Conservation (phyloP, 2,329 filamentous ascomycete species). For the Daldinia sp. region DNA sequence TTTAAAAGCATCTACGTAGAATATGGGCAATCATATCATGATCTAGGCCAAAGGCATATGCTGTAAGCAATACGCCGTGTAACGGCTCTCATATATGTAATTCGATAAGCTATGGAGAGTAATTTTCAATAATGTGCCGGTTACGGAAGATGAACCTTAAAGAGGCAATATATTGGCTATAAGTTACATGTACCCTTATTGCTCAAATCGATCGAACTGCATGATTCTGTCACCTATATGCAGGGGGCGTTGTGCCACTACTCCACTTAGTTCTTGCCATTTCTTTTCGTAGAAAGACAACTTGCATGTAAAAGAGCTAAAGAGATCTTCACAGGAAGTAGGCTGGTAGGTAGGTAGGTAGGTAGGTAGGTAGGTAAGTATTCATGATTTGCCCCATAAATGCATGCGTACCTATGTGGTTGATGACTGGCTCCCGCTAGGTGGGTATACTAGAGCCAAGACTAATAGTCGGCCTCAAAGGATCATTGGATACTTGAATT, state of each 20-base stretch:
- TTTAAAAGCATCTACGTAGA: no score
- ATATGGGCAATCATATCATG: background rate
- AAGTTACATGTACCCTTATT: background rate
- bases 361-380: background rate
- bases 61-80: background rate
- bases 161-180: background rate
- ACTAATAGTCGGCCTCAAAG: background rate
- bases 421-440: background rate
- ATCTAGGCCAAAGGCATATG: no score
- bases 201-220: background rate
- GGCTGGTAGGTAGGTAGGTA: background rate
- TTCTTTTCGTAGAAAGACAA: no score
- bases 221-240: background rate
- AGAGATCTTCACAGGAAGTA: no score
- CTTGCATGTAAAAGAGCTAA: no score
- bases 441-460: background rate
- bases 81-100: no score
- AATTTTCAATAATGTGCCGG: background rate
- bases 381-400: background rate
- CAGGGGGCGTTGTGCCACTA: background rate
- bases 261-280: background rate
- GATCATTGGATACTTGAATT: background rate
- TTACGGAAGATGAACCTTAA: background rate
- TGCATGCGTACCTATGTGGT: background rate
- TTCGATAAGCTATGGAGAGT: background rate